Conservation (phyloP, 192 early-diverging fungal genomes). For the Chytriomyces sp. region DNA sequence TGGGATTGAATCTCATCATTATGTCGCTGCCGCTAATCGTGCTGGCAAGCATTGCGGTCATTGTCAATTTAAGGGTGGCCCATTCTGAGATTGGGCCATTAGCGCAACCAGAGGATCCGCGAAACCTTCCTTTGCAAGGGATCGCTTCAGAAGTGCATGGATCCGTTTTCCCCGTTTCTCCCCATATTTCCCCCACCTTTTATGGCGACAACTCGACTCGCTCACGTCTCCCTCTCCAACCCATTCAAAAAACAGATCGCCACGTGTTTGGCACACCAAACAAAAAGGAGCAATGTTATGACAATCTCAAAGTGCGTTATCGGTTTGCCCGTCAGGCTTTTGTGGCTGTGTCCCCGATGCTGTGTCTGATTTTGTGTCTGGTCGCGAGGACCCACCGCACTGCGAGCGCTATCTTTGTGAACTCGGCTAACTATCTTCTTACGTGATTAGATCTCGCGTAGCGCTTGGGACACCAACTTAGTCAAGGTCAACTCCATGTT, state of each 20-base stretch:
- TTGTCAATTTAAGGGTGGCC: too few relatives aligned
- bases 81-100: too few relatives aligned
- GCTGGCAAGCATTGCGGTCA: too few relatives aligned
- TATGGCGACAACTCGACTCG: too few relatives aligned
- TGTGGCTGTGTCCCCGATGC: not conserved
- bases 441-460: constrained; percentile 66
- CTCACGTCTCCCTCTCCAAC: too few relatives aligned
- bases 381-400: not conserved
- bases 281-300: constrained; percentile 91
- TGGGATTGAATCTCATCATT: not conserved
- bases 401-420: not conserved
- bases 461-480: constrained; percentile 98
- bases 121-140: too few relatives aligned
- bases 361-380: not conserved
- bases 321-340: not conserved
- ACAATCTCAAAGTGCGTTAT: constrained; percentile 73
- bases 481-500: constrained; percentile 91
- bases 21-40: too few relatives aligned
- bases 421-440: not conserved
- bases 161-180: too few relatives aligned
- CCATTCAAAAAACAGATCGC: constrained; percentile 48
- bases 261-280: constrained; percentile 90
- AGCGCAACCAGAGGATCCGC: too few relatives aligned
- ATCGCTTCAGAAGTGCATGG: too few relatives aligned
- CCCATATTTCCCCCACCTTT: too few relatives aligned